Conservation (phyloP, 2,329 filamentous ascomycete species). For the Lasiodiplodia citricola region DNA sequence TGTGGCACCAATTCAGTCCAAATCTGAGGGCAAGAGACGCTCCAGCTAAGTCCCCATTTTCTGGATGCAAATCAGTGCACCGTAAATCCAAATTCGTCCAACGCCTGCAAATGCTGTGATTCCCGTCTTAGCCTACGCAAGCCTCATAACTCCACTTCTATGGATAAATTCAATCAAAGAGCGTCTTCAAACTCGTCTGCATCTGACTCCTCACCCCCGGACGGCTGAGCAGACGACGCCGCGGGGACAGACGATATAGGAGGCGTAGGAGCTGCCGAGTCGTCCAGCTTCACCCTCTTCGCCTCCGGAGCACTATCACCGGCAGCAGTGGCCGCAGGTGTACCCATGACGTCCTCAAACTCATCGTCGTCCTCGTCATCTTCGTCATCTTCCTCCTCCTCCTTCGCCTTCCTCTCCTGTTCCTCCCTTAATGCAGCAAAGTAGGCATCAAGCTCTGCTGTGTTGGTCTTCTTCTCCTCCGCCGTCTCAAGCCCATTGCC, state of each 20-base stretch:
- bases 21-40: background rate
- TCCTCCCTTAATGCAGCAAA: conserved; percentile 70
- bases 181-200: conserved; percentile 56
- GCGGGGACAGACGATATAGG: conserved; percentile 41
- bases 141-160: conserved; percentile 38
- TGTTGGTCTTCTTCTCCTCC: conserved; percentile 55
- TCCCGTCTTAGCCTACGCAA: background rate
- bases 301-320: conserved; percentile 48
- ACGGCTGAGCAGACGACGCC: conserved; percentile 44
- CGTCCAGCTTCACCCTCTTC: conserved; percentile 68
- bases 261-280: conserved; percentile 43
- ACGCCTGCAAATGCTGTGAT: conserved; percentile 26
- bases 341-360: conserved; percentile 44
- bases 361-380: conserved; percentile 57
- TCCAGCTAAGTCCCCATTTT: background rate
- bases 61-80: background rate
- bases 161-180: conserved; percentile 31
- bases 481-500: conserved; percentile 46
- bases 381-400: conserved; percentile 56
- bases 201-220: conserved; percentile 53
- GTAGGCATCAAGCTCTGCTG: conserved; percentile 67
- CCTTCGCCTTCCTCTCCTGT: conserved; percentile 52
- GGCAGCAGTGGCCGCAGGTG: conserved; percentile 33
- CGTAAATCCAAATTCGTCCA: background rate
- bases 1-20: background rate